Evolutionary conservation across 2,329 filamentous ascomycete species (phyloP).

Genomic region (Aspergillus ochraceus): DNA sequence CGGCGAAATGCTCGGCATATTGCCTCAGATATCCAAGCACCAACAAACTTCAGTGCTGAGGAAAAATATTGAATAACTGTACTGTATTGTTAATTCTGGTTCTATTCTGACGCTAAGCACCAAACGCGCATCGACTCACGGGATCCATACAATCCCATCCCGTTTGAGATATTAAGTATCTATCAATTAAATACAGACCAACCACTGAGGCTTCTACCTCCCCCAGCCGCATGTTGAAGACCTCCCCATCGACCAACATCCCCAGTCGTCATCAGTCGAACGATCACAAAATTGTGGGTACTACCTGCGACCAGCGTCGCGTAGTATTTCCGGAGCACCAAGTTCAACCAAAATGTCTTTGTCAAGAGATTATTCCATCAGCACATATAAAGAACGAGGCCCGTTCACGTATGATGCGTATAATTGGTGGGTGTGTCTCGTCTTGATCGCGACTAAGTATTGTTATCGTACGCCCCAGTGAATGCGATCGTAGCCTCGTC

Average conservation of each 20-base stretch:
- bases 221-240: background rate
- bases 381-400: too few species aligned
- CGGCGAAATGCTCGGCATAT: too few species aligned
- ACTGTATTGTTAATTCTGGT: too few species aligned
- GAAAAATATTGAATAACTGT: too few species aligned
- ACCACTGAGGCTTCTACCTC: background rate
- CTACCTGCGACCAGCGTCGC: background rate
- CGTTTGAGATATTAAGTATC: background rate
- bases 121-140: too few species aligned
- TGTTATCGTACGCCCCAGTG: background rate
- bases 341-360: background rate
- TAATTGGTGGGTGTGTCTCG: background rate
- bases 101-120: too few species aligned
- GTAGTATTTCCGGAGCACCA: background rate
- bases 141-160: background rate
- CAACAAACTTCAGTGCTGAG: too few species aligned
- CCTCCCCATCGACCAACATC: background rate
- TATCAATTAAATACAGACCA: background rate
- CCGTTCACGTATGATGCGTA: background rate
- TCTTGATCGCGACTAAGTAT: background rate
- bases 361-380: background rate
- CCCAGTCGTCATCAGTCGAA: background rate
- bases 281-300: background rate
- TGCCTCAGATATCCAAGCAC: too few species aligned
- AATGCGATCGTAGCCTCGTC: background rate